Percentiles rank a stretch among this genome's conserved stretches.
Conservation (phyloP, 495 filamentous ascomycete genomes). For the Lepraria neglecta region DNA sequence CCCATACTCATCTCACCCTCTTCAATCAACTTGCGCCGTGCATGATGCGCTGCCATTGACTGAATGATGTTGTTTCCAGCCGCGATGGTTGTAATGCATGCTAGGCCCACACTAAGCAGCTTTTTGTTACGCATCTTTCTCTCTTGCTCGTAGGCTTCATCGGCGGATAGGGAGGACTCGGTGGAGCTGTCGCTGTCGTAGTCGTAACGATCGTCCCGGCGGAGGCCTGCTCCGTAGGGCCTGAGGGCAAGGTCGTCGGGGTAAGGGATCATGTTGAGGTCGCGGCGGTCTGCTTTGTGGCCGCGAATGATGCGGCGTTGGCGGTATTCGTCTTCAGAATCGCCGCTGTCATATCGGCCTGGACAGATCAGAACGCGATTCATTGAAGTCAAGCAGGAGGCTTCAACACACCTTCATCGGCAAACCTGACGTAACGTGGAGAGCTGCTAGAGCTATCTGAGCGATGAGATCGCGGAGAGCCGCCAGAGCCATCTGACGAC, state of each 20-base stretch:
- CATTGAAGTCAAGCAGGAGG: not conserved
- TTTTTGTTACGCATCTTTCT: conserved; percentile 19
- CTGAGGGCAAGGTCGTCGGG: not conserved
- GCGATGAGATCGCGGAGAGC: not conserved
- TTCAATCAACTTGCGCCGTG: conserved; percentile 13
- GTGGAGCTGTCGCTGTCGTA: conserved; percentile 4
- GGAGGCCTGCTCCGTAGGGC: not conserved
- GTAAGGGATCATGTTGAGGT: conserved; percentile 1
- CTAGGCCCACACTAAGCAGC: conserved; percentile 22
- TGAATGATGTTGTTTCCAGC: conserved; percentile 27
- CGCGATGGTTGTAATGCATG: conserved; percentile 23
- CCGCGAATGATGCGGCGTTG: not conserved
- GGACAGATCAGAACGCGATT: not conserved
- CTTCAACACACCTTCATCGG: not conserved
- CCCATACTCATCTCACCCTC: conserved; percentile 12
- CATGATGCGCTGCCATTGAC: conserved; percentile 23
- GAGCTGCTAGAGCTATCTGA: not conserved
- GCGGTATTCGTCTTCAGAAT: not conserved
- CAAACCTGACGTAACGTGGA: not conserved
- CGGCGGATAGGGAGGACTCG: not conserved
- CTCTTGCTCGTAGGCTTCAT: conserved; percentile 1
- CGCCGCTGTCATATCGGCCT: not conserved
- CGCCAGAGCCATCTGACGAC: no score
- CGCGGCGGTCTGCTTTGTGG: conserved; percentile 2
- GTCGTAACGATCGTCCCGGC: not conserved